A percentile compares a stretch with the other conserved stretches of the same genome.
Conservation (phyloP, 176 grass and related monocot genomes). For the Oryza meyeriana region DNA sequence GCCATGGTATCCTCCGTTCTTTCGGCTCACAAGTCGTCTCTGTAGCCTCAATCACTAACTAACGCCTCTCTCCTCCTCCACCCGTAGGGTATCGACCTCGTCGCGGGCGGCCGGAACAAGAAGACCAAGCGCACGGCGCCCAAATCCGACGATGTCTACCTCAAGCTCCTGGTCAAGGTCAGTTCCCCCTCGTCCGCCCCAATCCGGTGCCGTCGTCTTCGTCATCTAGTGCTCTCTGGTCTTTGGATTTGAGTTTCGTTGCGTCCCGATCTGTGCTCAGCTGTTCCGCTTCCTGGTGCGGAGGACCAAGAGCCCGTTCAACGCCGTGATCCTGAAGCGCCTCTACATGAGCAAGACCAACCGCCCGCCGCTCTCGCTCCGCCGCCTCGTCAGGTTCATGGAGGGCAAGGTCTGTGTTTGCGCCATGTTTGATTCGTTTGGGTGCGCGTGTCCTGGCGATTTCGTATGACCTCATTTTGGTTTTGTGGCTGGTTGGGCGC, state of each 20-base stretch:
- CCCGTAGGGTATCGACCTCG: conserved; percentile 54
- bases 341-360: conserved; percentile 89
- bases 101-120: conserved; percentile 58
- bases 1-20: conserved; percentile 43
- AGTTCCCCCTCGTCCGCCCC: not conserved
- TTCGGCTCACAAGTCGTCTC: not conserved
- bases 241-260: not conserved
- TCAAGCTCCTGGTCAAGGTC: conserved; percentile 87
- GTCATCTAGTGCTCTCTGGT: not conserved
- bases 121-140: conserved; percentile 57
- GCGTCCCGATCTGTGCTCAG: conserved; percentile 24
- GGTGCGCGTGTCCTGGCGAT: not conserved
- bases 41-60: not conserved
- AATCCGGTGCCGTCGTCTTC: not conserved
- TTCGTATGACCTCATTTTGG: not conserved
- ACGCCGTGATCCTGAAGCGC: conserved; percentile 75
- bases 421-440: not conserved
- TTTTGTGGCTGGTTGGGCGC: not conserved
- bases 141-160: conserved; percentile 77
- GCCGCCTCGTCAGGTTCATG: conserved; percentile 73
- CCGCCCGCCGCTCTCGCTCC: conserved; percentile 68
- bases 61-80: not conserved
- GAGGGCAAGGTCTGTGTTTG: conserved; percentile 36
- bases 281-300: conserved; percentile 86
- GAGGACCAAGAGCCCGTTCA: conserved; percentile 74